These are phyloP conservation scores for Lepraria neglecta DNA, from an alignment of 495 filamentous ascomycete genomes.

Conservation along the genomic window DNA sequence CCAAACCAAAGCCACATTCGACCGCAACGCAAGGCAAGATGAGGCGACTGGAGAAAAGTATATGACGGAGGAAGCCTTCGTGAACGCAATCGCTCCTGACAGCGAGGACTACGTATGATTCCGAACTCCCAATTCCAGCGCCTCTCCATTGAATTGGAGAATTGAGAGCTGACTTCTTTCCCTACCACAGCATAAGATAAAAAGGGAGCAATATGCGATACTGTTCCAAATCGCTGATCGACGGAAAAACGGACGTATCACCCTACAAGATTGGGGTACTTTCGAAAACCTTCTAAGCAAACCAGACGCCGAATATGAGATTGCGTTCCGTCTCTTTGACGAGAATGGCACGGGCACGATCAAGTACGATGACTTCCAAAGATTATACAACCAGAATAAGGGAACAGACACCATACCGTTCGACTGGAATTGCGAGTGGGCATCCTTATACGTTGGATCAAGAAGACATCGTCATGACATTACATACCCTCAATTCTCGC, in stretches of 20 bases:
- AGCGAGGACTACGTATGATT: slow-evolving; percentile 81
- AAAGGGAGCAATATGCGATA: slow-evolving; percentile 86
- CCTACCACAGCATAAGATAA: slow-evolving; percentile 79
- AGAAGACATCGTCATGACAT: slow-evolving; percentile 78
- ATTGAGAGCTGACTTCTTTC: slow-evolving; percentile 25
- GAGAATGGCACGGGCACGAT: slow-evolving; percentile 71
- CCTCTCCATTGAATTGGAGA: slow-evolving; percentile 19
- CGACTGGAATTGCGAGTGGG: slow-evolving; percentile 96
- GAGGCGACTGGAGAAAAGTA: slow-evolving; percentile 66
- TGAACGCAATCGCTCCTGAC: slow-evolving; percentile 81
- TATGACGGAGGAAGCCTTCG: slow-evolving; percentile 78
- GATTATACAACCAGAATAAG: slow-evolving; percentile 76
- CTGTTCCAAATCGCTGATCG: slow-evolving; percentile 88
- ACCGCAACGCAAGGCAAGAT: slow-evolving; percentile 69
- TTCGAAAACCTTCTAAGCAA: slow-evolving; percentile 92
- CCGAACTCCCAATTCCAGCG: background rate
- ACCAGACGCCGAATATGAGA: slow-evolving; percentile 97
- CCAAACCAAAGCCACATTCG: slow-evolving; percentile 66
- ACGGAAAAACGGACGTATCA: slow-evolving; percentile 61
- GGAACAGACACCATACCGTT: slow-evolving; percentile 77
- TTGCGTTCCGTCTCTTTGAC: slow-evolving; percentile 95
- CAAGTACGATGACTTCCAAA: slow-evolving; percentile 78
- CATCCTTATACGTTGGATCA: slow-evolving; percentile 83
- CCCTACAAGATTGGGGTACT: slow-evolving; percentile 75
- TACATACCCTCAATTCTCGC: slow-evolving; percentile 94